A percentile compares a stretch with the other conserved stretches of the same genome.
phyloP scores from a whole-genome alignment of 2,329 filamentous ascomycete species.

The Beauveria varroae region DNA sequence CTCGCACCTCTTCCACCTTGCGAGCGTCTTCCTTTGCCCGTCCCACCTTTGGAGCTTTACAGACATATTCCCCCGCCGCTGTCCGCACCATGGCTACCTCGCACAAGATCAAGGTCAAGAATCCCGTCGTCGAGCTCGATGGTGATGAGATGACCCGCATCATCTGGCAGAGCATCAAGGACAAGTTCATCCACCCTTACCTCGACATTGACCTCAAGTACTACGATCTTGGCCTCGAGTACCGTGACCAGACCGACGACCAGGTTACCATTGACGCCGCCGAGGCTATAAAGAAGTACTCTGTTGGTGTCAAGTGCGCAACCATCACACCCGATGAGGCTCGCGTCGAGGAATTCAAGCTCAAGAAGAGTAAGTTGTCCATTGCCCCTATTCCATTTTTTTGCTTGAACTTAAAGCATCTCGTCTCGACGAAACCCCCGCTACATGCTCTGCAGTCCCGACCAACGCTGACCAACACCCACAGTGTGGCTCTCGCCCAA shows the following conservation, averaged over 20 bases:
- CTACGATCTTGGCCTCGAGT: conserved; percentile 88
- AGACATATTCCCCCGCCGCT: conserved; percentile 57
- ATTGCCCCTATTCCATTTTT: conserved; percentile 12
- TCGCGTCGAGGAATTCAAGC: conserved; percentile 93
- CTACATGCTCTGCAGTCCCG: neutral
- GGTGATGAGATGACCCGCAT: conserved; percentile 96
- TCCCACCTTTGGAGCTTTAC: conserved; percentile 31
- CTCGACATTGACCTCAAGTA: conserved; percentile 98
- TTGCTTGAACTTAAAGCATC: neutral
- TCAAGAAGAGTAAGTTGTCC: conserved; percentile 78
- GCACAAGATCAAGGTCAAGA: conserved; percentile 98
- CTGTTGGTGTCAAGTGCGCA: conserved; percentile 96
- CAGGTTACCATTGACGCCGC: conserved; percentile 92
- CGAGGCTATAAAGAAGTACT: conserved; percentile 98
- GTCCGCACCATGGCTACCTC: conserved; percentile 52
- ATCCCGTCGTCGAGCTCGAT: conserved; percentile 95
- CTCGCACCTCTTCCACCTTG: conserved; percentile 21
- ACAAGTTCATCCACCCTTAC: conserved; percentile 95
- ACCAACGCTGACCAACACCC: conserved; percentile 6
- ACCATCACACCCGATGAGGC: conserved; percentile 98
- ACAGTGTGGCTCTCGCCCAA: conserved; percentile 97
- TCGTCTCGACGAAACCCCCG: neutral
- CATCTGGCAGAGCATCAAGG: conserved; percentile 99
- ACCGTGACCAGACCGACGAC: conserved; percentile 93
- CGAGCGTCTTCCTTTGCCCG: conserved; percentile 23